A percentile compares a stretch with the other conserved stretches of the same genome.
These are phyloP conservation scores for Aspergillus cejpii DNA, from an alignment of 2,329 filamentous ascomycete species.

Conservation along the genomic window DNA sequence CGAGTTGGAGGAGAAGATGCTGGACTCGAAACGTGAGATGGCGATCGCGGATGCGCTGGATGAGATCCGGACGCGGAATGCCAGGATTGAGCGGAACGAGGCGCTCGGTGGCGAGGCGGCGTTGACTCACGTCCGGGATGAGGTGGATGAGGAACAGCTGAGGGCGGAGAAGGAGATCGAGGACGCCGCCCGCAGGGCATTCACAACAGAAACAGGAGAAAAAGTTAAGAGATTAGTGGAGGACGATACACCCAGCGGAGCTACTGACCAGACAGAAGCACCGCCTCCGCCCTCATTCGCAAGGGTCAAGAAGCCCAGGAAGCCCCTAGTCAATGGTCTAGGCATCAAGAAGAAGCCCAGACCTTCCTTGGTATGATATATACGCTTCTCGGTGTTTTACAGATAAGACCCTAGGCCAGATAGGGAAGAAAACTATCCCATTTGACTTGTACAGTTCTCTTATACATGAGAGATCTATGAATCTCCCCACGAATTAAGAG, in stretches of 20 bases:
- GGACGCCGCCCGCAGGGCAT: constrained; percentile 71
- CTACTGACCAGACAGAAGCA: constrained; percentile 33
- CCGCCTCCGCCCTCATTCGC: constrained; percentile 61
- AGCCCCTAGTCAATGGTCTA: constrained; percentile 64
- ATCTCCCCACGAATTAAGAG: no score
- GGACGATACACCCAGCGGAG: constrained; percentile 35
- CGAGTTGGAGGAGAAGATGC: constrained; percentile 86
- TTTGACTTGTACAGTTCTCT: no score
- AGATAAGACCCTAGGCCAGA: no score
- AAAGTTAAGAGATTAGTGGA: constrained; percentile 49
- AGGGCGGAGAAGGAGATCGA: constrained; percentile 73
- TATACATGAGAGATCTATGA: no score
- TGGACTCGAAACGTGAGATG: constrained; percentile 93
- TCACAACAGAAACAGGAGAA: constrained; percentile 56
- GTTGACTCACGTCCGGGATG: constrained; percentile 51
- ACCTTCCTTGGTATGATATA: constrained; percentile 42
- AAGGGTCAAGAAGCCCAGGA: constrained; percentile 77
- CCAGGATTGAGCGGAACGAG: constrained; percentile 71
- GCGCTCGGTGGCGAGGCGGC: constrained; percentile 55
- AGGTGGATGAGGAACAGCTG: constrained; percentile 53
- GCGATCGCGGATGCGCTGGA: constrained; percentile 91
- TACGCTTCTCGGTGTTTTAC: background rate
- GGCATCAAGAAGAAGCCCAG: constrained; percentile 88
- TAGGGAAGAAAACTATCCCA: no score
- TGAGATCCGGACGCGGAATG: constrained; percentile 88